Percentiles rank a stretch among this genome's conserved stretches.
These are phyloP conservation scores for Ophiostoma tasmaniense DNA, from an alignment of 2,329 filamentous ascomycete species.

Conservation along the genomic window DNA sequence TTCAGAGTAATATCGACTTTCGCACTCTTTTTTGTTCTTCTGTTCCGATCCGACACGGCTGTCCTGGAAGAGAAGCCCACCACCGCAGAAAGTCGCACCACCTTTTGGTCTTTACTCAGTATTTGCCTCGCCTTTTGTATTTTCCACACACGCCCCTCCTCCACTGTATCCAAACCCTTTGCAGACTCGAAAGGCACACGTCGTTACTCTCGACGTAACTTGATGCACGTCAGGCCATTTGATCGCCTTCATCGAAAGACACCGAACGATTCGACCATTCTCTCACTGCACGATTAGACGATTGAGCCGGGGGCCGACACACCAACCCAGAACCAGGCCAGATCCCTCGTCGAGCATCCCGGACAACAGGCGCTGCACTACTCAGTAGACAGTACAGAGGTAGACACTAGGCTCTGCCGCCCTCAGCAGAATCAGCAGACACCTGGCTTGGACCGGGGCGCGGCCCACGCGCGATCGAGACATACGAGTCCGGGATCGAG, in stretches of 20 bases:
- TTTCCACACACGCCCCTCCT: conserved; percentile 12
- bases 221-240: conserved; percentile 18
- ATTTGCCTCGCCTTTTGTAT: neutral
- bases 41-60: conserved; percentile 6
- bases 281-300: too few species aligned
- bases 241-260: neutral
- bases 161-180: neutral
- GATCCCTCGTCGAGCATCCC: neutral
- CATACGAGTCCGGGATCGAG: neutral
- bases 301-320: neutral
- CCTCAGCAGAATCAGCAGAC: neutral
- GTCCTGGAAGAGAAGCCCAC: neutral
- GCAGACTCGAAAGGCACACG: neutral
- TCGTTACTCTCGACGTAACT: neutral
- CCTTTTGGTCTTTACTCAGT: neutral
- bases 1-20: neutral
- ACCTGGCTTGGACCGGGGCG: neutral
- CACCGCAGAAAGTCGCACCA: conserved; percentile 15
- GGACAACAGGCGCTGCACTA: neutral
- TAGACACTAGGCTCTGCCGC: neutral
- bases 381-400: too few species aligned
- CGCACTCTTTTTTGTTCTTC: neutral
- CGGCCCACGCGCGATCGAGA: conserved; percentile 10
- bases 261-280: neutral
- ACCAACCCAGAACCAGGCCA: neutral